Evolutionary conservation across 2,329 filamentous ascomycete genomes (phyloP).

Genomic region (Cytospora schulzeri): DNA sequence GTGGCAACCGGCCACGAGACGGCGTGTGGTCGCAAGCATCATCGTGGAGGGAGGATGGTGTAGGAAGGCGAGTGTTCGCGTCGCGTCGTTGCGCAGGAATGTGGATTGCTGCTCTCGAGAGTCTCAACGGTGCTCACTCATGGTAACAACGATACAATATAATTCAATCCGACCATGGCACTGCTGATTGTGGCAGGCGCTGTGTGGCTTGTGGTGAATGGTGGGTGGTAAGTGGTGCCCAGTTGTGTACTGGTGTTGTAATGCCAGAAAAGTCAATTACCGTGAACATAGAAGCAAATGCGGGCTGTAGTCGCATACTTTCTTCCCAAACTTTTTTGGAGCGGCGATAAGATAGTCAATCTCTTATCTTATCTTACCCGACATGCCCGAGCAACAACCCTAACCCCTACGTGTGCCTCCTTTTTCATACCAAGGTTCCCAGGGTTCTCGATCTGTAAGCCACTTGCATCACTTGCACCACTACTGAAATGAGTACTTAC

Average conservation of each 20-base stretch:
- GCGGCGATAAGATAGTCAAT: not conserved
- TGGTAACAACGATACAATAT: not conserved
- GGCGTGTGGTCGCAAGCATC: not conserved
- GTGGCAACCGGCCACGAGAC: not conserved
- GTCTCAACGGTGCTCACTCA: not conserved
- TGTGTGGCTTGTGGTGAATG: not conserved
- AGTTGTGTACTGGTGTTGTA: too few species aligned
- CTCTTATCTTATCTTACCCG: not conserved
- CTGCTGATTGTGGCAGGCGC: not conserved
- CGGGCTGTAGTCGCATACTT: not conserved
- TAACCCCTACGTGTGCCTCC: too few species aligned
- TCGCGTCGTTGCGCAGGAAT: not conserved
- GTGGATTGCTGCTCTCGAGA: not conserved
- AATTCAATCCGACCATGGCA: not conserved
- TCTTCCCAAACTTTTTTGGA: not conserved
- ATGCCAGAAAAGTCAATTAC: not conserved
- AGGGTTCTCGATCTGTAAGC: too few species aligned
- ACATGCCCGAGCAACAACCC: not conserved
- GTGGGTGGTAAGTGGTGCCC: not conserved
- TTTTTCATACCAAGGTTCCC: too few species aligned
- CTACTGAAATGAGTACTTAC: too few species aligned
- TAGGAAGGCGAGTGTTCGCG: not conserved
- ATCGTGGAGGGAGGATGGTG: not conserved
- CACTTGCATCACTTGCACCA: too few species aligned
- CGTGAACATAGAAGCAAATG: not conserved